phyloP scores from a whole-genome alignment of 23 red algal species.

The Gracilaria gracilis region DNA sequence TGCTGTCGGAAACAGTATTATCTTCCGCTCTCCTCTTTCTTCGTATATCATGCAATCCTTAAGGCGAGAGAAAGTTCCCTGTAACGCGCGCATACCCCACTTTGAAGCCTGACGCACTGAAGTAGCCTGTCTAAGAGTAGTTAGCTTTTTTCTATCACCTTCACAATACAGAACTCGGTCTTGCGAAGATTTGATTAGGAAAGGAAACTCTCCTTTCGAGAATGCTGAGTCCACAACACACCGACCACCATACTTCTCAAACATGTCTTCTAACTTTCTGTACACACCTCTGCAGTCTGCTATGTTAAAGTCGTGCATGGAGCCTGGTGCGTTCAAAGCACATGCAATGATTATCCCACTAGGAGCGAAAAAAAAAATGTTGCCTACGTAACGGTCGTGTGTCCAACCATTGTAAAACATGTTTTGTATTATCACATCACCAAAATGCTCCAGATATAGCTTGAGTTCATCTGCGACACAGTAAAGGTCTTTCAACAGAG shows the following conservation, averaged over 20 bases:
- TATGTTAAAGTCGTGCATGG: constrained; percentile 1
- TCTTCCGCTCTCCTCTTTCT: constrained; percentile 12
- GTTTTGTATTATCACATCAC: constrained; percentile 2
- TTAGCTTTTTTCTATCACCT: background rate
- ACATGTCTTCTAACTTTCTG: background rate
- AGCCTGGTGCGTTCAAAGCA: constrained; percentile 31
- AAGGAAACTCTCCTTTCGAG: background rate
- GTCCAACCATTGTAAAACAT: constrained; percentile 46
- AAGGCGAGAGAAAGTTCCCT: constrained; percentile 7
- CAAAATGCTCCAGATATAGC: constrained; percentile 1
- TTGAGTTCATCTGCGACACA: constrained; percentile 23
- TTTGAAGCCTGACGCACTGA: background rate
- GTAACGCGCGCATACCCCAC: constrained; percentile 5
- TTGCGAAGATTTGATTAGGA: constrained; percentile 18
- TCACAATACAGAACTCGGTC: background rate
- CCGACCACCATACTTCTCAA: background rate
- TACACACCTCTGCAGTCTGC: background rate
- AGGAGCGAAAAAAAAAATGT: constrained; percentile 20
- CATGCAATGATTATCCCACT: constrained; percentile 9
- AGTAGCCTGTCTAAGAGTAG: background rate
- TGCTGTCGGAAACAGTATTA: background rate
- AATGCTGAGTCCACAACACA: constrained; percentile 19
- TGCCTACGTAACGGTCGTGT: constrained; percentile 17
- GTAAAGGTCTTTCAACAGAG: background rate
- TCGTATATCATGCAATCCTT: constrained; percentile 34